Base-by-base conservation (phyloP, 495 filamentous ascomycete species). In the Lichina pygmaea region DNA sequence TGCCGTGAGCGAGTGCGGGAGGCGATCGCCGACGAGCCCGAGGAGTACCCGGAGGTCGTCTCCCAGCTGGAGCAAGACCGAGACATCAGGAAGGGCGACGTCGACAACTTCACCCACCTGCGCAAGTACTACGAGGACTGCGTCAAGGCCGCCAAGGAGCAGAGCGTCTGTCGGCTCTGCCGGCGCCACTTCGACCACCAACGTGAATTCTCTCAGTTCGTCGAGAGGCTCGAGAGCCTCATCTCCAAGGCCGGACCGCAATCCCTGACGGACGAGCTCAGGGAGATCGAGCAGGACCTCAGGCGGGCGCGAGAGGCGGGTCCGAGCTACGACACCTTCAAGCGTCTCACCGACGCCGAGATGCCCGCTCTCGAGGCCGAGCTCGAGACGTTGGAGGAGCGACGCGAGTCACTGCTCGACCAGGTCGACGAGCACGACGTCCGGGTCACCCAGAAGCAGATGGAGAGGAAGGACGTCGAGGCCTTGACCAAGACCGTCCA, bases 341-440 rank as follows among this genome's bases (percentile, higher is more conserved):
- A 66, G 34, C 72, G 78, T 33, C 62, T 93, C 16, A 66, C 66
- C 30, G 58, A 71, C 45, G 66, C 59, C 4, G 84, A 93, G 51
- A 70, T 94, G 33, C 86, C 81, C 3, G 60, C 63, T 0, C 50
- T 85, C 5, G 63, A 71, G 46, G 65, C 69, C 31, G 77, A 86
- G 42, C 63, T 78, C 15, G 58, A 64, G 34, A 57, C 64, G 8
- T 57, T 66, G 43, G 63, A 68, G 52, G 53, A 53, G 8, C 66
- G 75, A 52, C 72, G 71, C 39, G 70, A 69, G 37, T 55, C 58
- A 34, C 61, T 86, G 41, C 59, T 85, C 43, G 64, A 63, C 33
- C 64, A 73, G 41, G 60, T 89, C 7, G 83, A 94, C 52, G 63
- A 73, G 17, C 71, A 83, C 50, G 86, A 93, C 52, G 67, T 64